Percentiles rank a stretch among this genome's conserved stretches.
Evolutionary conservation across 805 yeast species (phyloP).

Genomic region (Blastobotrys attinorum): DNA sequence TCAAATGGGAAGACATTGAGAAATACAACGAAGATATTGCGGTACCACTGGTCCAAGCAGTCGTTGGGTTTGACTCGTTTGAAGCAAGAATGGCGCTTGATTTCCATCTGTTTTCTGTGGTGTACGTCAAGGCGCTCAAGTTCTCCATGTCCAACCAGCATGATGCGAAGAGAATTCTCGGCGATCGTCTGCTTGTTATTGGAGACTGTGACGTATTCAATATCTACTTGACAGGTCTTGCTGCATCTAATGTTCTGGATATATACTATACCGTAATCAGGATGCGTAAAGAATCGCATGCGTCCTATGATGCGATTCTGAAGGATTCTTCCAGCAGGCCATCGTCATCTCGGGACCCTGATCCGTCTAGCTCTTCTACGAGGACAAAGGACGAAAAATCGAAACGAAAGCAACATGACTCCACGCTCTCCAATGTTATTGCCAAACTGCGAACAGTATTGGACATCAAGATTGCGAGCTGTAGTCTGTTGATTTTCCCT

Average conservation of each 20-base stretch:
- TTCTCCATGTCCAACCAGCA: slow-evolving; percentile 64
- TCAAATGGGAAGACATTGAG: slow-evolving; percentile 52
- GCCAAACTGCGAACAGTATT: slow-evolving; percentile 53
- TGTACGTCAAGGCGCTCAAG: slow-evolving; percentile 39
- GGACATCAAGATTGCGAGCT: slow-evolving; percentile 48
- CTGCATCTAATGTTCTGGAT: slow-evolving; percentile 77
- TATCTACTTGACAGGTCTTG: slow-evolving; percentile 69
- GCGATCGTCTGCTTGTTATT: slow-evolving; percentile 26
- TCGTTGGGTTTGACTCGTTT: slow-evolving; percentile 47
- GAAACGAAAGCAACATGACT: slow-evolving; percentile 8
- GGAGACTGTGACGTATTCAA: slow-evolving; percentile 55
- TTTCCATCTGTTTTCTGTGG: slow-evolving; percentile 73
- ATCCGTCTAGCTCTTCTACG: too few species aligned
- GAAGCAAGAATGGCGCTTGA: slow-evolving; percentile 67
- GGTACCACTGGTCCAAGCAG: slow-evolving; percentile 60
- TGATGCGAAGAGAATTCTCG: slow-evolving; percentile 31
- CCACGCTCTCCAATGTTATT: slow-evolving; percentile 9
- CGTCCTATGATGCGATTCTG: slow-evolving; percentile 69
- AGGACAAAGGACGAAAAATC: not conserved
- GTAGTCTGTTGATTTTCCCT: slow-evolving; percentile 66
- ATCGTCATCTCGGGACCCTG: too few species aligned
- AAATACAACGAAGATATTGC: slow-evolving; percentile 35
- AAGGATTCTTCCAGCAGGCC: slow-evolving; percentile 39
- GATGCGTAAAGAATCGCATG: slow-evolving; percentile 62
- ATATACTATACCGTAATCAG: slow-evolving; percentile 62